These are phyloP conservation scores for Hanseniaspora occidentalis DNA, from an alignment of 805 yeast species.

Conservation along the genomic window DNA sequence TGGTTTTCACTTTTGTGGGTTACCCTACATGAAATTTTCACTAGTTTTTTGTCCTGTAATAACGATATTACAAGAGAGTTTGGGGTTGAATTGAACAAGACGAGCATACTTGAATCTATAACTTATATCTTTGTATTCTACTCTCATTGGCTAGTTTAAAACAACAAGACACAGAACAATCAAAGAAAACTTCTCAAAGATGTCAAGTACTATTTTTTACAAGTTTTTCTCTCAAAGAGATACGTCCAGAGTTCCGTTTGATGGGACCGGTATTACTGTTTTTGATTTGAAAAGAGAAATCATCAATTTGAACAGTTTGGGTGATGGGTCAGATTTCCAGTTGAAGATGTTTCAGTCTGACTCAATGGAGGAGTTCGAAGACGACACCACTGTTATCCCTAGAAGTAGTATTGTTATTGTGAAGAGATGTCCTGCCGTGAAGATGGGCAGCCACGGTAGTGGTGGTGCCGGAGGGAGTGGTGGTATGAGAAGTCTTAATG, in stretches of 20 bases:
- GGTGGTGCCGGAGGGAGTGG: conserved; percentile 26
- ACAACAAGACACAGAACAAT: background rate
- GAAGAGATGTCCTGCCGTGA: conserved; percentile 59
- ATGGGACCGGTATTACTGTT: conserved; percentile 93
- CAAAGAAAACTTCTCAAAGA: conserved; percentile 16
- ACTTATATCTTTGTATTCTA: too few relatives aligned
- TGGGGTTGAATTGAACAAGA: conserved; percentile 1
- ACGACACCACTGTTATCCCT: conserved; percentile 85
- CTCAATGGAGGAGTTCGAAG: conserved; percentile 61
- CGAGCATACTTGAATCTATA: too few relatives aligned
- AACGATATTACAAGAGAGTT: conserved; percentile 1
- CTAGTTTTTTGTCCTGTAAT: conserved; percentile 4
- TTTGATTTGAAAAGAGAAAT: conserved; percentile 91
- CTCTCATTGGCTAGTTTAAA: conserved; percentile 2
- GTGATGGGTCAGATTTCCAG: conserved; percentile 77
- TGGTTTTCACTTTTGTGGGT: background rate
- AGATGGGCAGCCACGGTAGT: conserved; percentile 19
- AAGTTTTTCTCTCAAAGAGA: conserved; percentile 74
- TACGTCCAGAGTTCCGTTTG: conserved; percentile 70
- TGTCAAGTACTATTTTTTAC: conserved; percentile 86
- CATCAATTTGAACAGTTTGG: conserved; percentile 64
- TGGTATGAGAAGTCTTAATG: conserved; percentile 37
- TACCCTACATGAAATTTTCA: conserved; percentile 2
- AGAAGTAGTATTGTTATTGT: conserved; percentile 78
- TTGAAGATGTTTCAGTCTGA: conserved; percentile 52